Base-by-base conservation (phyloP, 345 rosid genomes). In the Durio zibethinus region DNA sequence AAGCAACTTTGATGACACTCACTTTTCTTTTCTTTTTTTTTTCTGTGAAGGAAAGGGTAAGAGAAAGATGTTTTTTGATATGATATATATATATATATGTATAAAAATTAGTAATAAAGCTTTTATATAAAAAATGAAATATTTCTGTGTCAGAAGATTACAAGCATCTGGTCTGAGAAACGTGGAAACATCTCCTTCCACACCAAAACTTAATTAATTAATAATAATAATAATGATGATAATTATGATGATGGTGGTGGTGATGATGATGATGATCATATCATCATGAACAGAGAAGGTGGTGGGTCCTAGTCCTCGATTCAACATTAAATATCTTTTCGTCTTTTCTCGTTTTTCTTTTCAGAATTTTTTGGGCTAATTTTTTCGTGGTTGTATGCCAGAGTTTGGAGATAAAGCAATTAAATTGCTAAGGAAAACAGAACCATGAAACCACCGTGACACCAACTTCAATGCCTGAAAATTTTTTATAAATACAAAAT, bases 171-270 rank as follows among this genome's bases (percentile, higher is more conserved):
- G 85, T n/a, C n/a, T n/a, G n/a, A n/a, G 84, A 83, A 88, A 85
- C 91, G 90, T 90, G 94, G 94, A 89, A 94, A 90, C 87, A 90
- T 92, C 93, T 85, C 73, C 92, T 88, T 89, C 91, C 85, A 16
- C 84, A 38, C 76, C 80, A 83, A 83, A 79, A 79, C 82, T 83
- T 75, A 76, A 76, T 72, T 73, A 78, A 78, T 76, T 74, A 79
- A 48, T 23, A 43, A 78, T 74, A 78, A 78, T 45, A 38, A 38
- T 45, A 50, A 50, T 16, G 79, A 56, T 74, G 77, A 72, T 77
- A 65, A 80, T 15, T 60, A 16, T 16, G 40, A 5, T 35, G 38
- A 35, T 35, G 38, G 4, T 35, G 38, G 5, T 14, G 25, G 72
- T 73, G 83, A 78, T 72, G 87, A 85, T 73, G 87, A 82, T 72